Evolutionary conservation across 2,329 filamentous ascomycete genomes (phyloP), one percentile per base, ranked within the genome.

Genomic region (Aaosphaeria pasadenensis): DNA sequence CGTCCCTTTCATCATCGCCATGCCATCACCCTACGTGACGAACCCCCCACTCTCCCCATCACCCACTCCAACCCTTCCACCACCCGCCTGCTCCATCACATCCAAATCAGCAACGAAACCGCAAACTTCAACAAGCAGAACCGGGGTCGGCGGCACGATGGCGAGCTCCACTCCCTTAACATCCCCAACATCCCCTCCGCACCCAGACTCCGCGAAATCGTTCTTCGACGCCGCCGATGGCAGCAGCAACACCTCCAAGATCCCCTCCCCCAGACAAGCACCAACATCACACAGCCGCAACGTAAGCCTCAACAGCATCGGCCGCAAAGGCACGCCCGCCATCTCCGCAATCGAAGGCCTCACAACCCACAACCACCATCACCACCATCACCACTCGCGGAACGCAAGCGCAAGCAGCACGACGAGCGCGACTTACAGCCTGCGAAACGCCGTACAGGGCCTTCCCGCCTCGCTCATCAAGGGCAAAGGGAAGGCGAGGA

Each of bases 81-180:
- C 56, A 9, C 55, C 52, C 5, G 13, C 51, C 9, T 64, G 62
- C 52, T 56, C 60, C 4, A 62, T 64, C 30, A 65, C 56, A 7
- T 54, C 55, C 2, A 58, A 60, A 29, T 46, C 39, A 24, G n/a
- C 35, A 11, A 30, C 39, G 17, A 48, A 57, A 42, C 40, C 50
- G 47, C 30, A 45, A 4, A 46, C 56, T 3, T 47, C 54, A 6
- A 57, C 51, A 4, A 58, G 57, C 7, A 44, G 56, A 30, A 47
- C 51, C n/a, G 62, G 64, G 7, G 46, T 67, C 2, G 60, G 59
- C 17, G 64, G 63, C 6, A 69, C 64, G 1, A 67, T 66, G 60
- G 60, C 62, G 2, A 60, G 58, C 17, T 60, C 57, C 33, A 63
- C 57, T 0, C 60, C 60, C 0, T 40, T 59, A 6, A 51, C 53